A percentile compares a stretch with the other conserved stretches of the same genome.
Evolutionary conservation across 2,329 filamentous ascomycete genomes (phyloP).

Genomic region (Cercospora zeae-maydis): DNA sequence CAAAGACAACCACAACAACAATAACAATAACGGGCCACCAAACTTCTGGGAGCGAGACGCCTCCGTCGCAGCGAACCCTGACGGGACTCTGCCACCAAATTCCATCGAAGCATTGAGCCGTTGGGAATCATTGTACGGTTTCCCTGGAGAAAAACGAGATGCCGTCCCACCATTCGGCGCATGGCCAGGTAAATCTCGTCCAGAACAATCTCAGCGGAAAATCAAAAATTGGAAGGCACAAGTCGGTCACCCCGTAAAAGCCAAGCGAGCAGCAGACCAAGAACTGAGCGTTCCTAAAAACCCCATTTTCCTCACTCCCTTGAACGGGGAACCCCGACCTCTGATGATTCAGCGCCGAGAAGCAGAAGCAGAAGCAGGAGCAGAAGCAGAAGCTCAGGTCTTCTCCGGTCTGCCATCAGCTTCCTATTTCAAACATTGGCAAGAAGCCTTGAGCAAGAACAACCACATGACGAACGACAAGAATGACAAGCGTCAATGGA

Average conservation of each 20-base stretch:
- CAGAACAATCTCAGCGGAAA: neutral
- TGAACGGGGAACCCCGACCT: neutral
- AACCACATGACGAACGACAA: neutral
- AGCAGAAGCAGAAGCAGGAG: neutral
- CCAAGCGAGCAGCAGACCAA: neutral
- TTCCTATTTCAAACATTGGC: neutral
- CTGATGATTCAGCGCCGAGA: neutral
- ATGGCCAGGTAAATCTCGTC: too few relatives aligned
- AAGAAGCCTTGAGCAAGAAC: neutral
- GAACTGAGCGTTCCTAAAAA: neutral
- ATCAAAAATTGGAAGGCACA: neutral
- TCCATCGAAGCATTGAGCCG: neutral
- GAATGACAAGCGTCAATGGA: neutral
- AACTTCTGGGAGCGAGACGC: neutral
- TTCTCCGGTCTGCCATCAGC: neutral
- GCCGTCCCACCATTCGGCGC: neutral
- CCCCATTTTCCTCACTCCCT: neutral
- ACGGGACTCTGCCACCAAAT: neutral
- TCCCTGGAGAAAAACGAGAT: neutral
- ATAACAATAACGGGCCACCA: neutral
- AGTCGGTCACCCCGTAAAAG: neutral
- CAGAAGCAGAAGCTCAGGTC: neutral
- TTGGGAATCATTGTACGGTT: neutral
- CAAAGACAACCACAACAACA: neutral
- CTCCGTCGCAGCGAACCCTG: neutral